These are phyloP conservation scores for Oryza meyeriana DNA, from an alignment of 176 grass and related monocot species.

Conservation along the genomic window DNA sequence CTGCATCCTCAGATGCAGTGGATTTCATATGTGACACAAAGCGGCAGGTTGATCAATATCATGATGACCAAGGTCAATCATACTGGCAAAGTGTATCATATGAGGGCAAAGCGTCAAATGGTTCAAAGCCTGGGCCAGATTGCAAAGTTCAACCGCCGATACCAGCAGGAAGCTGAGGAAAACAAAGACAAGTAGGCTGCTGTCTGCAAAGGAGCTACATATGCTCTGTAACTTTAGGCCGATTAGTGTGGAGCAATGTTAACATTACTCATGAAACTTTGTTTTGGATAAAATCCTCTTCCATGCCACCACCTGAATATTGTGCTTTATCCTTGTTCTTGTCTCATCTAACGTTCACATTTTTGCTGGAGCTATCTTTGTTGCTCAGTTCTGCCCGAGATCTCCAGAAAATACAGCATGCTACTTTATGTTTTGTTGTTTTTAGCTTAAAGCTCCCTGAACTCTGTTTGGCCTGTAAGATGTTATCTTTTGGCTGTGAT, in stretches of 20 bases:
- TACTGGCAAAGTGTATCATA: slow-evolving; percentile 56
- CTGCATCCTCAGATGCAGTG: slow-evolving; percentile 65
- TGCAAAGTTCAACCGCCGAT: slow-evolving; percentile 44
- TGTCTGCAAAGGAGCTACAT: neutral
- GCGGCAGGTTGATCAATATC: slow-evolving; percentile 53
- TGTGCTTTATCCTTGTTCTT: neutral
- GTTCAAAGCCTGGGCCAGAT: slow-evolving; percentile 56
- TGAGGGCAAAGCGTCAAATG: slow-evolving; percentile 61
- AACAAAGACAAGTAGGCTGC: slow-evolving; percentile 22
- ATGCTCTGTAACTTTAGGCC: neutral
- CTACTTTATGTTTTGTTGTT: neutral
- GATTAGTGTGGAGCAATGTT: neutral
- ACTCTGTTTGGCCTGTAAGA: neutral
- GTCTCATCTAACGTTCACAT: neutral
- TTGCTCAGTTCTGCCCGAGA: neutral
- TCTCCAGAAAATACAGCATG: neutral
- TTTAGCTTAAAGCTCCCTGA: neutral
- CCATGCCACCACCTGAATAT: neutral
- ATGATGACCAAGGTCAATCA: slow-evolving; percentile 58
- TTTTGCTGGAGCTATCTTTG: neutral
- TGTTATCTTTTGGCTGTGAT: too few relatives aligned
- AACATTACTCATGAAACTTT: neutral
- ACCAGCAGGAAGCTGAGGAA: slow-evolving; percentile 33
- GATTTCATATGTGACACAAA: slow-evolving; percentile 64
- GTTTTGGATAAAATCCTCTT: neutral